Conservation (phyloP, 192 early-diverging fungal genomes). For the Funneliformis mosseae region DNA sequence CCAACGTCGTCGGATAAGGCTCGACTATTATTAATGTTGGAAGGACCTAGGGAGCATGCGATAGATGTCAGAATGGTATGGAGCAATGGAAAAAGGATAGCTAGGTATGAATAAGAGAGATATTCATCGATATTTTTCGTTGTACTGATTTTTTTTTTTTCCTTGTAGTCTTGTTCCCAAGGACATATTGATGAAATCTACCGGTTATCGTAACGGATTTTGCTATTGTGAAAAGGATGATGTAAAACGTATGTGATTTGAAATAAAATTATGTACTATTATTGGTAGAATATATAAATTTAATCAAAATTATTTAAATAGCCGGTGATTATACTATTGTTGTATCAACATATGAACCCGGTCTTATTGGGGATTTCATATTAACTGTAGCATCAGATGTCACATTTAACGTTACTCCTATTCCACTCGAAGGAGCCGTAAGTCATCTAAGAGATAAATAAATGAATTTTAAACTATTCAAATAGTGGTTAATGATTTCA, state of each 20-base stretch:
- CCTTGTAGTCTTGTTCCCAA: conserved; percentile 47
- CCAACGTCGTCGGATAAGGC: conserved; percentile 24
- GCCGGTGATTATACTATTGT: conserved; percentile 80
- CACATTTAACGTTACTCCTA: conserved; percentile 53
- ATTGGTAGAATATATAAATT: background rate
- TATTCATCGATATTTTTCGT: background rate
- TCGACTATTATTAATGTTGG: conserved; percentile 61
- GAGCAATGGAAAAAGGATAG: conserved; percentile 68
- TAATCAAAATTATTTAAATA: conserved; percentile 33
- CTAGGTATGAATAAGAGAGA: conserved; percentile 46
- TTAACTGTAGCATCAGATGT: conserved; percentile 62
- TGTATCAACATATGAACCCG: conserved; percentile 77
- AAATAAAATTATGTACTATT: background rate
- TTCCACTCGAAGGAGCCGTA: conserved; percentile 78
- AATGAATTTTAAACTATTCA: background rate
- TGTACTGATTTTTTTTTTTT: conserved; percentile 11
- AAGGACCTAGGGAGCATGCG: conserved; percentile 64
- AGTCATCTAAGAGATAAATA: conserved; percentile 19
- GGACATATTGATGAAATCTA: conserved; percentile 71
- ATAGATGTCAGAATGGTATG: conserved; percentile 71
- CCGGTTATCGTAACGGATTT: conserved; percentile 76
- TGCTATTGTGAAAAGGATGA: conserved; percentile 69
- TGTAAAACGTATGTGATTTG: conserved; percentile 51
- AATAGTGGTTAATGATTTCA: background rate
- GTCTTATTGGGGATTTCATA: conserved; percentile 66